phyloP scores from a whole-genome alignment of 1,284 basidiomycete genomes.

The Tylopilus orsonianus region DNA sequence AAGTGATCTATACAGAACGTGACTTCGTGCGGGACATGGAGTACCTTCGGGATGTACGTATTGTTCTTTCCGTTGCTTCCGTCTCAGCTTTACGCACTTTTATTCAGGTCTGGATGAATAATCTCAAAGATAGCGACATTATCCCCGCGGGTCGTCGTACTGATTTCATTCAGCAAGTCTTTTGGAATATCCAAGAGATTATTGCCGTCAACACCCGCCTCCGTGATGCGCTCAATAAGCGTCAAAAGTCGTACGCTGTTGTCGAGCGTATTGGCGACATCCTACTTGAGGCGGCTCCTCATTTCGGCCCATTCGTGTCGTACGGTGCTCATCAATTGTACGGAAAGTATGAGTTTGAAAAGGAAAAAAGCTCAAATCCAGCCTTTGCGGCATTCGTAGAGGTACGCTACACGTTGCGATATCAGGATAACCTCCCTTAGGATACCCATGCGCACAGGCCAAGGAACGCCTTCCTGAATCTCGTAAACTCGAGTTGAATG shows the following conservation, averaged over 20 bases:
- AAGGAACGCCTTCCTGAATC: conserved; percentile 94
- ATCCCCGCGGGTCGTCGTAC: conserved; percentile 77
- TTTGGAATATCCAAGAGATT: conserved; percentile 98
- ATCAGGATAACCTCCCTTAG: conserved; percentile 9
- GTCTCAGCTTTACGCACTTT: conserved; percentile 6
- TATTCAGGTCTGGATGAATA: conserved; percentile 84
- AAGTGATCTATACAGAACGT: conserved; percentile 97
- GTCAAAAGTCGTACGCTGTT: conserved; percentile 92
- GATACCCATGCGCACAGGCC: conserved; percentile 46
- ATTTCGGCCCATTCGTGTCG: conserved; percentile 90
- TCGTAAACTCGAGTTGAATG: conserved; percentile 95
- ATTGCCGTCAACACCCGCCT: conserved; percentile 88
- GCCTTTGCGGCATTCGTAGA: conserved; percentile 98
- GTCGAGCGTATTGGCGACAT: conserved; percentile 94
- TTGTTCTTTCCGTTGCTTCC: conserved; percentile 5
- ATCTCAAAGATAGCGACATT: conserved; percentile 74
- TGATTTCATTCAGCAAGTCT: conserved; percentile 92
- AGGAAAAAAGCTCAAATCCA: conserved; percentile 92
- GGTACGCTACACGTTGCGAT: conserved; percentile 44
- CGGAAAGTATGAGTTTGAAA: conserved; percentile 99
- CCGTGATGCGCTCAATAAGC: conserved; percentile 90
- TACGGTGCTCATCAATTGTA: conserved; percentile 98
- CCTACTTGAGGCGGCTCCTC: conserved; percentile 83
- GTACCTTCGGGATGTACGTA: conserved; percentile 89
- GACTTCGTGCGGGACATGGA: conserved; percentile 99